Percentiles rank a stretch among this genome's conserved stretches.
phyloP scores from a whole-genome alignment of 306 rosid genomes.

The Corylus heterophylla region DNA sequence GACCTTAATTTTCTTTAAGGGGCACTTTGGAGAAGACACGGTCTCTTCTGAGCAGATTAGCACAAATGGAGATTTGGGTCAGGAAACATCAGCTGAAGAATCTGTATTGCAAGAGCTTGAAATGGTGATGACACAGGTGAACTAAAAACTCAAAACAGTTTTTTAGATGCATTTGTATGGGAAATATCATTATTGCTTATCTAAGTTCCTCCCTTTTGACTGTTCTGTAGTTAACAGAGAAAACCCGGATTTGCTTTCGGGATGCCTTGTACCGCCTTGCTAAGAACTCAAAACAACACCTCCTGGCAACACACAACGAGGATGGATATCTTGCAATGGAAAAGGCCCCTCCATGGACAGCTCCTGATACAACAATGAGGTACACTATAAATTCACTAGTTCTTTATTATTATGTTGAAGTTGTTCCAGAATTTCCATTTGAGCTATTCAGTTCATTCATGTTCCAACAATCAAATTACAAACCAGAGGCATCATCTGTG shows the following conservation, averaged over 20 bases:
- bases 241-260: constrained; percentile 66
- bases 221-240: constrained; percentile 50
- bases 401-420: neutral
- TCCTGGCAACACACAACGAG: constrained; percentile 10
- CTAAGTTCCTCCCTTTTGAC: constrained; percentile 13
- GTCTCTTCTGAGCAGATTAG: constrained; percentile 35
- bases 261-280: constrained; percentile 86
- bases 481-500: neutral
- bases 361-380: constrained; percentile 43
- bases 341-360: constrained; percentile 20
- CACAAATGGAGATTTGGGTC: constrained; percentile 24
- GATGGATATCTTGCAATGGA: constrained; percentile 36
- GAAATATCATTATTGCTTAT: constrained; percentile 12
- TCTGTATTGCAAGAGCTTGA: constrained; percentile 59
- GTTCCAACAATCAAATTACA: neutral
- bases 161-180: neutral
- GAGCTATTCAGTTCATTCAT: neutral
- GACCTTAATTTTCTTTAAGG: constrained; percentile 25
- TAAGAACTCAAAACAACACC: constrained; percentile 42
- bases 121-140: constrained; percentile 58
- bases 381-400: constrained; percentile 25
- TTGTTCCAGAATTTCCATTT: neutral
- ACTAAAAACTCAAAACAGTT: neutral
- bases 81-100: constrained; percentile 54
- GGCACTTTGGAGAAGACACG: constrained; percentile 10